Evolutionary conservation across 495 filamentous ascomycete species (phyloP), one percentile per base, ranked within the genome.

Genomic region (Elasticomyces elasticus): DNA sequence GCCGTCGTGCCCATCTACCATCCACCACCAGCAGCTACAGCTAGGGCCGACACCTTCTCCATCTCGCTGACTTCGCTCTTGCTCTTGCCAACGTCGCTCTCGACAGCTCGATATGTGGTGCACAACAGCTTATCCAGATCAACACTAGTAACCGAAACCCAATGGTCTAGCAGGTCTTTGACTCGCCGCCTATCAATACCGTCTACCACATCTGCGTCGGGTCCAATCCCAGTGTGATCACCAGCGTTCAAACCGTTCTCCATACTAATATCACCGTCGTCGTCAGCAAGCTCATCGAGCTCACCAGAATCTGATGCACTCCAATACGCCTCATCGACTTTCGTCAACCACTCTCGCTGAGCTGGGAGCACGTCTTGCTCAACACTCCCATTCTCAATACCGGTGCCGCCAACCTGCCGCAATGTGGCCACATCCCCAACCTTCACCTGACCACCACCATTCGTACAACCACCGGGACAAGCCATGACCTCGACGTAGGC

Each of bases 401-500:
- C 56, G 23, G 54, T 57, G 5, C 56, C 65, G 46, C 61, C 64
- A 15, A 56, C 63, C 30, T 61, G 59, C 38, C 64, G 53, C 37
- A 65, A 38, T 6, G 53, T 61, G 24, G 61, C 63, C 15, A 83
- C 76, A 66, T 98, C 92, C 35, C 85, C 85, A 19, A 84, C 81
- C 54, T 94, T 91, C 54, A 98, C 83, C 73, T 98, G 92, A 0
- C 92, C 92, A 22, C 92, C 92, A 0, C 92, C 92, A 64, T 97
- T 98, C 45, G 92, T 98, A 67, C 92, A 98, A 0, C 92, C 92
- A 10, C 94, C 92, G 0, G 92, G 92, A 69, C 92, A 98, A 25
- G 92, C 92, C 92, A 98, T 98, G 30, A 98, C 94, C 65, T 98
- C 92, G 11, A 98, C 87, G 69, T 94, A 97, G 22, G 81, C 80